Percentiles rank a stretch among this genome's conserved stretches.
phyloP scores from a whole-genome alignment of 441 rosid genomes.

The Populus hybrid region DNA sequence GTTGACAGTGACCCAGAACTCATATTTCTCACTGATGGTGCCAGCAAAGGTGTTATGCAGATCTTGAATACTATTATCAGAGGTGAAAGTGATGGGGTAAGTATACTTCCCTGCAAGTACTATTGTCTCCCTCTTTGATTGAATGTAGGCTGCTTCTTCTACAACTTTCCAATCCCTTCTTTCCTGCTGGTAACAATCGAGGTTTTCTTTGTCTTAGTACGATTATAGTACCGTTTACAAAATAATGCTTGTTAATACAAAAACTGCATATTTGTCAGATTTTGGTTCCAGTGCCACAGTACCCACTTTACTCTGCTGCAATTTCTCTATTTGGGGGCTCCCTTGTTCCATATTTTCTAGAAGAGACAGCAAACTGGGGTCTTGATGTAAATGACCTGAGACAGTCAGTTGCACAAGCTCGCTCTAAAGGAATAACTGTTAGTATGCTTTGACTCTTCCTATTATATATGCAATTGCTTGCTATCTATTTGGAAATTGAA shows the following conservation, averaged over 20 bases:
- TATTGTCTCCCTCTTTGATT: not conserved
- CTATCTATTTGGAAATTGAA: not conserved
- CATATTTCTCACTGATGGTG: constrained; percentile 97
- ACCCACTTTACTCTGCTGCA: constrained; percentile 95
- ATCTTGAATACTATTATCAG: constrained; percentile 78
- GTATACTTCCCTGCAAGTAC: constrained; percentile 14
- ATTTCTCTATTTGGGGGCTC: constrained; percentile 86
- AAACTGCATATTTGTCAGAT: constrained; percentile 44
- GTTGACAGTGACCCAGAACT: constrained; percentile 83
- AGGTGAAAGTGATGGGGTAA: constrained; percentile 86
- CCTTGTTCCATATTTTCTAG: constrained; percentile 88
- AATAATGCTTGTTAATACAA: not conserved
- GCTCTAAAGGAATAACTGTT: constrained; percentile 79
- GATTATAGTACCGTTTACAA: constrained; percentile 6
- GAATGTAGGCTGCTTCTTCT: constrained; percentile 1
- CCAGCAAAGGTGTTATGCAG: constrained; percentile 99
- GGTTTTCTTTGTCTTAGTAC: not conserved
- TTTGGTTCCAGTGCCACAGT: constrained; percentile 97
- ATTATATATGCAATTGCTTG: not conserved
- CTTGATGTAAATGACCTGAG: constrained; percentile 82
- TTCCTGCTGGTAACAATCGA: not conserved
- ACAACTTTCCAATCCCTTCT: not conserved
- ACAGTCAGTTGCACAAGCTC: constrained; percentile 73
- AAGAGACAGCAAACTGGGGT: constrained; percentile 97
- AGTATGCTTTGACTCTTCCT: constrained; percentile 34